phyloP scores from a whole-genome alignment of 768 basidiomycete genomes.

The Dioszegia hungarica region DNA sequence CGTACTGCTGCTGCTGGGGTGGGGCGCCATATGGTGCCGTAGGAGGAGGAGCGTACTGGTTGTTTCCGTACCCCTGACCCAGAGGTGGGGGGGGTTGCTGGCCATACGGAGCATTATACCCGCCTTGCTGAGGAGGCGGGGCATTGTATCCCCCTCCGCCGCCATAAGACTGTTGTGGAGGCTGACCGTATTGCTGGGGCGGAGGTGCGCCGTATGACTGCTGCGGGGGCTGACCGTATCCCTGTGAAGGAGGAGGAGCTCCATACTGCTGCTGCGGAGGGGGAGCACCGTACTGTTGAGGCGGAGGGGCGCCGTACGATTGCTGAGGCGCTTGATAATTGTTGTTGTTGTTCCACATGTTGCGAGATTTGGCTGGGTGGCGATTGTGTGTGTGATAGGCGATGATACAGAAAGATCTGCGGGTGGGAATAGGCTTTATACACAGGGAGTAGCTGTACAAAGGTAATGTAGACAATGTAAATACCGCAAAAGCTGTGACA shows the following conservation, averaged over 20 bases:
- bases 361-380: neutral
- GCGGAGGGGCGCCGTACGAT: conserved; percentile 3
- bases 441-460: neutral
- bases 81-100: too few species aligned
- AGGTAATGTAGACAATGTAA: too few species aligned
- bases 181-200: conserved; percentile 12
- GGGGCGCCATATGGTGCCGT: conserved; percentile 1
- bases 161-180: conserved; percentile 16
- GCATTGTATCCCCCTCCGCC: conserved; percentile 1
- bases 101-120: neutral
- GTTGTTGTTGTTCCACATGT: conserved; percentile 7
- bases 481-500: too few species aligned
- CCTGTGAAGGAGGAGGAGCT: conserved; percentile 12
- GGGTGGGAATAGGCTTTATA: neutral
- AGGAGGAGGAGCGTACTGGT: neutral
- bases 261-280: conserved; percentile 10
- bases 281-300: neutral
- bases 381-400: neutral
- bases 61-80: neutral
- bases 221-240: conserved; percentile 12
- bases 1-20: conserved; percentile 6
- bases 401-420: too few species aligned
- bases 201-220: conserved; percentile 10
- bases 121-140: conserved; percentile 6
- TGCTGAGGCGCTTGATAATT: neutral